These are phyloP conservation scores for Coelastrella sp. DNA, from an alignment of 139 green algal genomes.

Conservation along the genomic window DNA sequence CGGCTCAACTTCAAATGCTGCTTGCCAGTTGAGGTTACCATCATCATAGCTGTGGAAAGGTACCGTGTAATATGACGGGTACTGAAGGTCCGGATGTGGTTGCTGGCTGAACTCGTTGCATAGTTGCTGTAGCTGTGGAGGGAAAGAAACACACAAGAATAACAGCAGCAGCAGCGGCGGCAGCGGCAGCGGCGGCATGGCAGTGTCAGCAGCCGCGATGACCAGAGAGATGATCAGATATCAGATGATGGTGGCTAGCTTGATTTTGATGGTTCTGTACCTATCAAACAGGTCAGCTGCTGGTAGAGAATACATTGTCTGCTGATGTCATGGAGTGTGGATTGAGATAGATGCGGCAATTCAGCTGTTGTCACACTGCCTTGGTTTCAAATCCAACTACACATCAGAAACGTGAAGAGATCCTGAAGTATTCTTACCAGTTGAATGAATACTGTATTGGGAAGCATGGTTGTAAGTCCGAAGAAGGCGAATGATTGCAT, in stretches of 20 bases:
- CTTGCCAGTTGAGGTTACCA: constrained; percentile 64
- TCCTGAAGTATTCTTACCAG: no score
- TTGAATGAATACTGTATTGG: no score
- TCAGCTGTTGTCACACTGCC: neutral
- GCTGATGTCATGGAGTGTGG: neutral
- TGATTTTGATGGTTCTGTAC: no score
- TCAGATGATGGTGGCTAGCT: no score
- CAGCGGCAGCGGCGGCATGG: neutral
- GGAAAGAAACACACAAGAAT: no score
- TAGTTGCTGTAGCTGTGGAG: constrained; percentile 47
- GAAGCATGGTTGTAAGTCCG: no score
- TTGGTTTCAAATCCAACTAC: no score
- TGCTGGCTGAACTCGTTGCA: constrained; percentile 11
- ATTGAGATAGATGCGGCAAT: neutral
- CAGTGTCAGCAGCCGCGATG: neutral
- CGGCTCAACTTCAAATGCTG: constrained; percentile 81
- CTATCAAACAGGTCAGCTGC: no score
- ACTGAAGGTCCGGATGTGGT: constrained; percentile 50
- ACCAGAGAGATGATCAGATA: no score
- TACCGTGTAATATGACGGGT: constrained; percentile 81
- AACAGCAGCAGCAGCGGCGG: neutral
- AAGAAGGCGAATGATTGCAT: no score
- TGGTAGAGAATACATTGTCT: no score
- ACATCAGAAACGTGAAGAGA: no score
- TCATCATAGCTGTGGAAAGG: constrained; percentile 85